Evolutionary conservation across 2,329 filamentous ascomycete genomes (phyloP), one percentile per base, ranked within the genome.

Genomic region (Ceratocystis smalleyi): DNA sequence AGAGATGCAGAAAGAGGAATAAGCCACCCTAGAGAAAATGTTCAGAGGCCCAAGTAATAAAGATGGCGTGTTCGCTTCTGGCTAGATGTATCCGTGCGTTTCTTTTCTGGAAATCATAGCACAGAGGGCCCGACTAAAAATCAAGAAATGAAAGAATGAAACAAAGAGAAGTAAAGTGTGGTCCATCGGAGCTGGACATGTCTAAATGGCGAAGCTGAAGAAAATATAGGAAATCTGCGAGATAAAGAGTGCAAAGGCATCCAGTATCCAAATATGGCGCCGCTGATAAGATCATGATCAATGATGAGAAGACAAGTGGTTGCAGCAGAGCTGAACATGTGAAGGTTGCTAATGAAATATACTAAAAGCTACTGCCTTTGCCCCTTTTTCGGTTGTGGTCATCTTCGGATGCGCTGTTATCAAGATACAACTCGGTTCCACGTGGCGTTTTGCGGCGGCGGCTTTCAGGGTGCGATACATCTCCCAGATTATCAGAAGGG

Each of bases 401-500:
- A 61, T 47, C 43, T 27, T 55, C 51, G 19, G 35, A 24, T 22
- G 24, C 49, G 32, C 22, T 57, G 15, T 40, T 54, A 32, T 66
- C 64, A n/a, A 47, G 45, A 60, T 60, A 66, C 27, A 66, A 24
- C 30, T 63, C 61, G 5, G 60, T 66, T 63, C 64, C 64, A 24
- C 45, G 54, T n/a, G 64, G 64, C 8, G 61, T 66, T 62, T 66
- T 66, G 19, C 64, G 64, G 47, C 64, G 64, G 24, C 64, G 61
- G 17, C 35, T 63, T 43, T 66, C 54, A 22, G n/a, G 30, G 55
- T 59, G 61, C 61, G 55, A 55, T 43, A 60, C n/a, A 49, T 63
- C 64, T 62, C 43, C 64, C 35, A 60, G 2, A 22, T 54, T 61
- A 19, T 61, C 63, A 15, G 22, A 55, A 43, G 35, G 43, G 30